Conservation (phyloP, 2,329 filamentous ascomycete species). For the Septoria linicola region DNA sequence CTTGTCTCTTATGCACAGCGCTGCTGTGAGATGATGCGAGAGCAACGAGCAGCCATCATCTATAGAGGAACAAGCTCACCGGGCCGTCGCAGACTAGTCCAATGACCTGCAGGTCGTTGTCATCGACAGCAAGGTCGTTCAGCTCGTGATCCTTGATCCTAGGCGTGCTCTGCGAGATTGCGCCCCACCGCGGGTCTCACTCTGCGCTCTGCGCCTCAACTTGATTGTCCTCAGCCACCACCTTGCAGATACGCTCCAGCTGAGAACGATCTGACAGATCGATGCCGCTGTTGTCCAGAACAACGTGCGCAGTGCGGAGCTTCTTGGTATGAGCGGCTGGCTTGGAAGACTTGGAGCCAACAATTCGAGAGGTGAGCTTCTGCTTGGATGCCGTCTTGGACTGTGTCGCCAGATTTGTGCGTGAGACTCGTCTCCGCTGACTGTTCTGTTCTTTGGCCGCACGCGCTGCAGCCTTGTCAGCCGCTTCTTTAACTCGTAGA, state of each 20-base stretch:
- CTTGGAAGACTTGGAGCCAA: conserved; percentile 15
- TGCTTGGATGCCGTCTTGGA: conserved; percentile 1
- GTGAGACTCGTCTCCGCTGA: neutral
- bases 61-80: neutral
- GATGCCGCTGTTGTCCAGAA: conserved; percentile 17
- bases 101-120: conserved; percentile 8
- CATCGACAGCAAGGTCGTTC: neutral
- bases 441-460: conserved; percentile 1
- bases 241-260: conserved; percentile 4
- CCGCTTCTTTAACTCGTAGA: neutral
- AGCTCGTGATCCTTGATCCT: neutral
- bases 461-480: neutral
- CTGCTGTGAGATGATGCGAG: too few species aligned
- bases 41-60: too few species aligned
- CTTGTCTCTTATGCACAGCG: too few species aligned
- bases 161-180: neutral
- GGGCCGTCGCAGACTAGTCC: neutral
- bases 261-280: conserved; percentile 6
- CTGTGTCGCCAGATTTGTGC: neutral
- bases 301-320: neutral
- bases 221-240: conserved; percentile 7
- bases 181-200: neutral
- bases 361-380: neutral
- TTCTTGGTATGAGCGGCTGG: conserved; percentile 1
- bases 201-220: conserved; percentile 6